Base-by-base conservation (phyloP, 2,329 filamentous ascomycete genomes). In the Chrysoporthe puriensis region DNA sequence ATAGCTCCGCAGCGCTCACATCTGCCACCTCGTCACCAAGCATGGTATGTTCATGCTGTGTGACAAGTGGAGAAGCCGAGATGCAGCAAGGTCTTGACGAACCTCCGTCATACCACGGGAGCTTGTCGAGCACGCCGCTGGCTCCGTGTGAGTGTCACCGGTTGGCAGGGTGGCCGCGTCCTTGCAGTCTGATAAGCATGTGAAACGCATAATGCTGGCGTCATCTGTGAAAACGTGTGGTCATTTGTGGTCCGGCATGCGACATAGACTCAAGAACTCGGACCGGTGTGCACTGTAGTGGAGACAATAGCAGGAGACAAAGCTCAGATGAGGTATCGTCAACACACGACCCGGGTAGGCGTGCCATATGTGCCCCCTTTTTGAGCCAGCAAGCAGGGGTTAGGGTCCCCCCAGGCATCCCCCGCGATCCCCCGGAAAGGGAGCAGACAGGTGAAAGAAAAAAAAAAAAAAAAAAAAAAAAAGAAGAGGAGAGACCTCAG, bases 11-110 rank as follows among this genome's bases (percentile, higher is more conserved):
- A 26, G 14, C 14, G 14, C 32, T n/a, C 32, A 1, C 34, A 13
- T 14, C 34, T 16, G 16, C 16, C 50, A 42, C 21, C 58, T 43
- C 44, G 42, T 44, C 42, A 60, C 42, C 13, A 60, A 13, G 21
- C 58, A 16, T 60, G 58, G 36, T 40, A 54, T 16, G 36, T 60
- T 44, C 11, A 44, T 44, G 58, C 58, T 60, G 58, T 60, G 42
- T 44, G 36, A 60, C 21, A 60, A 60, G 42, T 60, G 58, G 58
- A 21, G 26, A 13, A 54, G 50, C 50, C 40, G 34, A 42, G 42
- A 60, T 46, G 42, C 40, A 44, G 40, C 58, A 43, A 18, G 18
- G 56, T 40, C 11, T 40, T 14, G 56, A n/a, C 21, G 56, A n/a
- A n/a, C 34, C 58, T 32, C 26, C 21, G 21, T 1, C 21, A 52